A percentile compares a stretch with the other conserved stretches of the same genome.
phyloP scores from a whole-genome alignment of 2,329 filamentous ascomycete genomes.

The Diaporthe eres region DNA sequence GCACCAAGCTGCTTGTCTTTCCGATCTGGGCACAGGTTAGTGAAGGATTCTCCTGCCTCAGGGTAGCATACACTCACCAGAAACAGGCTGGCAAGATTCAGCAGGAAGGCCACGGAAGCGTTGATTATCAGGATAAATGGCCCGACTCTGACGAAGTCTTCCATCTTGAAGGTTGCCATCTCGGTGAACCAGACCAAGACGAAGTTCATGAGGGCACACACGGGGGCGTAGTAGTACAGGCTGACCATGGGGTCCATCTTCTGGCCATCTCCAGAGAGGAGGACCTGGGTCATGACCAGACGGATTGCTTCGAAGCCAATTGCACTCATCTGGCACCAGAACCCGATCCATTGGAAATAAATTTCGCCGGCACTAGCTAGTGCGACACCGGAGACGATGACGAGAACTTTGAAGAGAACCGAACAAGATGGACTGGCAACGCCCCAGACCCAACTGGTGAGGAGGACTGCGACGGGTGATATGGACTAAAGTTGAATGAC shows the following conservation, averaged over 20 bases:
- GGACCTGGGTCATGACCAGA: slow-evolving; percentile 86
- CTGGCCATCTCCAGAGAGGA: slow-evolving; percentile 81
- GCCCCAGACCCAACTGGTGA: slow-evolving; percentile 74
- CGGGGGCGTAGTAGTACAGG: slow-evolving; percentile 90
- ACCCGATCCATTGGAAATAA: slow-evolving; percentile 75
- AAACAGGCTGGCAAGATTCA: slow-evolving; percentile 90
- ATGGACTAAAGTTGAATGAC: slow-evolving; percentile 61
- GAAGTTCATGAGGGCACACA: slow-evolving; percentile 86
- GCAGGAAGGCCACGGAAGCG: slow-evolving; percentile 82
- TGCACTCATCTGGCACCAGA: slow-evolving; percentile 79
- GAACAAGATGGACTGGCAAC: slow-evolving; percentile 62
- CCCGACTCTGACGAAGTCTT: slow-evolving; percentile 76
- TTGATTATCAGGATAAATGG: slow-evolving; percentile 75
- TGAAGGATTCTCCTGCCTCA: background rate
- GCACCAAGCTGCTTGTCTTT: slow-evolving; percentile 87
- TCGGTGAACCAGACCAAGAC: slow-evolving; percentile 79
- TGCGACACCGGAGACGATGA: slow-evolving; percentile 67
- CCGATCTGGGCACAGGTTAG: slow-evolving; percentile 74
- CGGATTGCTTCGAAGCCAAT: slow-evolving; percentile 86
- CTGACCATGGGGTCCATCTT: slow-evolving; percentile 93
- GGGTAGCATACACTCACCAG: slow-evolving; percentile 69
- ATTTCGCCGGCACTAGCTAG: slow-evolving; percentile 75
- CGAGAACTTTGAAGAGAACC: slow-evolving; percentile 62
- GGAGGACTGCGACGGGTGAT: slow-evolving; percentile 76
- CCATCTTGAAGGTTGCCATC: slow-evolving; percentile 74